These are phyloP conservation scores for Venturiaceae sp. DNA, from an alignment of 2,329 filamentous ascomycete species.

Conservation along the genomic window DNA sequence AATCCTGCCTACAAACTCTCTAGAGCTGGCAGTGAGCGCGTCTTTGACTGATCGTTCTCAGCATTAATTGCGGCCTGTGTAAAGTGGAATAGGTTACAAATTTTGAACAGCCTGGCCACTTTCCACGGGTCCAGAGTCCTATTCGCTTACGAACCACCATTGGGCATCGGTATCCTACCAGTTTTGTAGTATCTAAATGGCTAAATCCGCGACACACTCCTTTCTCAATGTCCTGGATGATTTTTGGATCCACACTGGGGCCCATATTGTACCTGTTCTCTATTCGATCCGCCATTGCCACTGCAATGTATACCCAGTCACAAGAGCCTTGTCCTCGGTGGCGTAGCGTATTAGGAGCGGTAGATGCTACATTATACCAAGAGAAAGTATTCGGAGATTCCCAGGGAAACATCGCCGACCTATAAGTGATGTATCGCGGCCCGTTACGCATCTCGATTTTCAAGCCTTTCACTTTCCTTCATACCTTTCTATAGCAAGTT, in stretches of 20 bases:
- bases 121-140: neutral
- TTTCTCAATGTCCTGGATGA: neutral
- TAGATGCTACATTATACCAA: neutral
- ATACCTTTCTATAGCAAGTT: neutral
- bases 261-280: neutral
- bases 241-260: neutral
- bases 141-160: too few relatives aligned
- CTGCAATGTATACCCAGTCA: neutral
- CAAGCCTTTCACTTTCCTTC: neutral
- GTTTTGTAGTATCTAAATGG: neutral
- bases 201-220: neutral
- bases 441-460: neutral
- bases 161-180: neutral
- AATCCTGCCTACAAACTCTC: neutral
- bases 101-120: neutral
- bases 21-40: neutral
- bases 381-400: neutral
- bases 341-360: neutral
- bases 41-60: neutral
- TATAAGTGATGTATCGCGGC: neutral
- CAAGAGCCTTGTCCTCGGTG: neutral
- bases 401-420: neutral
- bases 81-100: neutral
- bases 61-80: neutral
- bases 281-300: neutral